phyloP scores from a whole-genome alignment of 441 rosid species.

The Gossypium davidsonii region DNA sequence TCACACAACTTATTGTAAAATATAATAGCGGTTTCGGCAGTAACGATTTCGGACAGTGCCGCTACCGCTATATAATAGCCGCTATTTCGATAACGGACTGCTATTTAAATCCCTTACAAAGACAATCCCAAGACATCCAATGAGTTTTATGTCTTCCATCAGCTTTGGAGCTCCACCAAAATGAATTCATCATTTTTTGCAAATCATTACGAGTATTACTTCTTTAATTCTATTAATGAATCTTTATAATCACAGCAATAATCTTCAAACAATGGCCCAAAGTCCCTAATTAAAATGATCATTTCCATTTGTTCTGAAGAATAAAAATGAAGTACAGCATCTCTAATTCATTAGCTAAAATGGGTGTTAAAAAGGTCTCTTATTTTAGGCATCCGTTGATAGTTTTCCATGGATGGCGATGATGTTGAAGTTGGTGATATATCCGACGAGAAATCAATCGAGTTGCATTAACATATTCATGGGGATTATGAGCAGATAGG shows the following conservation, averaged over 20 bases:
- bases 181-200: too few relatives aligned
- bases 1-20: too few relatives aligned
- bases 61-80: too few relatives aligned
- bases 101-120: too few relatives aligned
- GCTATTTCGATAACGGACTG: too few relatives aligned
- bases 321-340: background rate
- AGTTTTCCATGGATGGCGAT: background rate
- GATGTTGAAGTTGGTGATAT: background rate
- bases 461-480: conserved; percentile 37
- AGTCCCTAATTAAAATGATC: background rate
- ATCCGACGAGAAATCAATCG: conserved; percentile 22
- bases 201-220: too few relatives aligned
- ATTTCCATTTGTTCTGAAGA: background rate
- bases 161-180: too few relatives aligned
- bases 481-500: conserved; percentile 38
- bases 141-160: too few relatives aligned
- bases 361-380: background rate
- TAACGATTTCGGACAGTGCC: too few relatives aligned
- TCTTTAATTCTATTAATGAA: background rate
- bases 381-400: background rate
- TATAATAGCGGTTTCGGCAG: too few relatives aligned
- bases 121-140: too few relatives aligned
- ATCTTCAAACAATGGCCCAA: background rate
- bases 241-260: background rate
- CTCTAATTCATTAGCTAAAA: background rate